Conservation (phyloP, 2,329 filamentous ascomycete species). For the Bertia moriformis region DNA sequence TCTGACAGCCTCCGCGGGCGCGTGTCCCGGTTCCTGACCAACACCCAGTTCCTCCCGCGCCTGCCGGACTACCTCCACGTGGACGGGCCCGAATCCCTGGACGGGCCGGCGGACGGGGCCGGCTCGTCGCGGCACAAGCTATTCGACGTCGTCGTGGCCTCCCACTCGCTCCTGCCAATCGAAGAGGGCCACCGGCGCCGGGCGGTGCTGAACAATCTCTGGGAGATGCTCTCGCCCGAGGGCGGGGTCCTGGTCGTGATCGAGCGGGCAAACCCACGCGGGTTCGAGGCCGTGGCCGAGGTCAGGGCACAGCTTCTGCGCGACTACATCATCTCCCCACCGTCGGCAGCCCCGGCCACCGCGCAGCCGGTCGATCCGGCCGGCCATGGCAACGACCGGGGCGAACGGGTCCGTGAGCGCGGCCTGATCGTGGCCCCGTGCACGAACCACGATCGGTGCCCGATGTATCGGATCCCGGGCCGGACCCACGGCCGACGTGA, state of each 20-base stretch:
- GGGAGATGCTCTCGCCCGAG: slow-evolving; percentile 69
- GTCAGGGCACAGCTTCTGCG: slow-evolving; percentile 68
- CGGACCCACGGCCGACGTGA: background rate
- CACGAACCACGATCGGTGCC: background rate
- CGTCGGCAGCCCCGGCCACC: slow-evolving; percentile 28
- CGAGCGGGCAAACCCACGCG: slow-evolving; percentile 80
- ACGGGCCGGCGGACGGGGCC: no score
- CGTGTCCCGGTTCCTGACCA: slow-evolving; percentile 61
- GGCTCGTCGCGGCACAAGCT: slow-evolving; percentile 50
- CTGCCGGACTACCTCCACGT: slow-evolving; percentile 74
- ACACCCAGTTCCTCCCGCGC: slow-evolving; percentile 83
- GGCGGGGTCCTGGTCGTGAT: slow-evolving; percentile 77
- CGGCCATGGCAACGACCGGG: no score
- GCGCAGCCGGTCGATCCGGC: slow-evolving; percentile 24
- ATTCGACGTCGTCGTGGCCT: slow-evolving; percentile 81
- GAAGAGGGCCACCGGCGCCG: slow-evolving; percentile 66
- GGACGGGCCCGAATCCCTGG: slow-evolving; percentile 40
- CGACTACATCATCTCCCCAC: slow-evolving; percentile 57
- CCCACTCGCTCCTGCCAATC: slow-evolving; percentile 65
- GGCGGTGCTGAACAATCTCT: slow-evolving; percentile 71
- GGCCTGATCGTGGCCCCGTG: slow-evolving; percentile 51
- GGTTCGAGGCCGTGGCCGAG: slow-evolving; percentile 81
- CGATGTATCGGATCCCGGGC: background rate
- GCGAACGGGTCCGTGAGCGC: slow-evolving; percentile 30
- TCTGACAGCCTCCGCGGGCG: slow-evolving; percentile 63